Percentiles rank a stretch among this genome's conserved stretches.
Evolutionary conservation across 139 green algal genomes (phyloP).

Genomic region (Chlamydomonas schloesseri): DNA sequence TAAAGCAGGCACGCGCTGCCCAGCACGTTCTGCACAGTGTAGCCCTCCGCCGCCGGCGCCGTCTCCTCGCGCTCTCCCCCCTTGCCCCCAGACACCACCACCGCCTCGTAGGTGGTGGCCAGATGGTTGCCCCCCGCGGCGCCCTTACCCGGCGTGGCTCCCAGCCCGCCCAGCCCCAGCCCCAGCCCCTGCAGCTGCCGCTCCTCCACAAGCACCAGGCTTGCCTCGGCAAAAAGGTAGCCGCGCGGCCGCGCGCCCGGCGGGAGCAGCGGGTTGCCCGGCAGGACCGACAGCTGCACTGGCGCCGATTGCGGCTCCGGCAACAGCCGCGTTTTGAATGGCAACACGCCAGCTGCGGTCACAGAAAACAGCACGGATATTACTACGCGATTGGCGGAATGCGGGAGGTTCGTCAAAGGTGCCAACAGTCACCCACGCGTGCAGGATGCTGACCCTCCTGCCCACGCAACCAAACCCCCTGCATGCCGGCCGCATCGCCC

Average conservation of each 20-base stretch:
- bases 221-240: conserved; percentile 73
- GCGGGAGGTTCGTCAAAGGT: too few relatives aligned
- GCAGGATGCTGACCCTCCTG: too few relatives aligned
- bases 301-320: conserved; percentile 74
- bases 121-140: not conserved
- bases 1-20: conserved; percentile 91
- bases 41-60: conserved; percentile 72
- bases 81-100: not conserved
- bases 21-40: conserved; percentile 76
- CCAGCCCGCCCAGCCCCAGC: not conserved
- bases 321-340: conserved; percentile 83
- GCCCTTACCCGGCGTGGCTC: not conserved
- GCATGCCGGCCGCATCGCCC: too few relatives aligned
- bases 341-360: conserved; percentile 83
- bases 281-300: conserved; percentile 73
- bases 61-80: not conserved
- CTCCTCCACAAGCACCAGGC: conserved; percentile 81
- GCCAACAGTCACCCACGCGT: too few relatives aligned
- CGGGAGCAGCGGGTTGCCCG: conserved; percentile 76
- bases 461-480: too few relatives aligned
- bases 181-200: conserved; percentile 40
- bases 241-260: conserved; percentile 69
- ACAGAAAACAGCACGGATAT: too few relatives aligned
- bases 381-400: too few relatives aligned
- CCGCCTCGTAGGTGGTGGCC: conserved; percentile 26